Conservation (phyloP, 345 rosid genomes). For the Pugionium cornutum region DNA sequence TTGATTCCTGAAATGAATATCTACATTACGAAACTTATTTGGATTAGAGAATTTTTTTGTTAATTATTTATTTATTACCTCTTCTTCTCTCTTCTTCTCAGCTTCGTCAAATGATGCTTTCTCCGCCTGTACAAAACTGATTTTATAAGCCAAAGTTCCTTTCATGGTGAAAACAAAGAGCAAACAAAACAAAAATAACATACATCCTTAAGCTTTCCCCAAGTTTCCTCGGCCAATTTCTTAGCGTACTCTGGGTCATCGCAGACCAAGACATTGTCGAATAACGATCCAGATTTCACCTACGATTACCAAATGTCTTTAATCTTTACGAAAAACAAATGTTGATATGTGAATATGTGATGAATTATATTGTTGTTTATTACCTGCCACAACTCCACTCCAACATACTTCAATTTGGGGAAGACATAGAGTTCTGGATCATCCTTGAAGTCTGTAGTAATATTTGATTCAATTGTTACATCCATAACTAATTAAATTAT, state of each 20-base stretch:
- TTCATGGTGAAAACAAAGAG: background rate
- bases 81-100: constrained; percentile 79
- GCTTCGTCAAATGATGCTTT: constrained; percentile 94
- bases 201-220: constrained; percentile 97
- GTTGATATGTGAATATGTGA: background rate
- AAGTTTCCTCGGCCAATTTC: constrained; percentile 85
- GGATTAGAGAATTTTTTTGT: background rate
- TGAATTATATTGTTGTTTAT: background rate
- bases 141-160: too few relatives aligned
- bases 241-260: constrained; percentile 89
- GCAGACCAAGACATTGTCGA: constrained; percentile 74
- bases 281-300: constrained; percentile 98
- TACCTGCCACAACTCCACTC: constrained; percentile 99
- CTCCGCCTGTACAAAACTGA: constrained; percentile 62
- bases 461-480: too few relatives aligned
- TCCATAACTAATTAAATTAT: background rate
- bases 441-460: constrained; percentile 82
- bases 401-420: constrained; percentile 90
- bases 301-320: background rate
- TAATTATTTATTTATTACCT: constrained; percentile 46
- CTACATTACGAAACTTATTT: background rate
- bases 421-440: constrained; percentile 85
- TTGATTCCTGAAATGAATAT: constrained; percentile 55
- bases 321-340: background rate
- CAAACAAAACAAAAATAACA: constrained; percentile 12